Evolutionary conservation across 805 yeast species (phyloP).

Genomic region (Komagataella pseudopastoris): DNA sequence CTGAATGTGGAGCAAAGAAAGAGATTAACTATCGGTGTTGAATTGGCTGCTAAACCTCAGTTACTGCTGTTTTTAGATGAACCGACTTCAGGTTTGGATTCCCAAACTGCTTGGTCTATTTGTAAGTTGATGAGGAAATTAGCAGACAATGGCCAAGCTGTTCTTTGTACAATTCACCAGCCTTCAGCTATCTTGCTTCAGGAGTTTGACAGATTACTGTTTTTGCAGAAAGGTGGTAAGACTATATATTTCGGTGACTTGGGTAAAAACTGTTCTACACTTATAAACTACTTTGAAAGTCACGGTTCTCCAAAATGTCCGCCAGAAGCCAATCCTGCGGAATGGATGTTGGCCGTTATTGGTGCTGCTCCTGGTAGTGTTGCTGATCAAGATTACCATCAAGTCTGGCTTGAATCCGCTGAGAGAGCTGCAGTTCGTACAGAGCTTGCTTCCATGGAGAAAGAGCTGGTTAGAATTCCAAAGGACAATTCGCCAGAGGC

Average conservation of each 20-base stretch:
- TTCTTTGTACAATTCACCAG: slow-evolving; percentile 68
- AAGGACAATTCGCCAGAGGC: slow-evolving; percentile 17
- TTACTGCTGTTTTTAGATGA: slow-evolving; percentile 43
- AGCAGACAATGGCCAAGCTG: slow-evolving; percentile 40
- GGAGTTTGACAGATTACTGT: slow-evolving; percentile 65
- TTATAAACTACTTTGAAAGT: slow-evolving; percentile 53
- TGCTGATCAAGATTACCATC: slow-evolving; percentile 57
- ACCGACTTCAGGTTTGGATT: slow-evolving; percentile 48
- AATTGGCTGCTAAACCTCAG: slow-evolving; percentile 41
- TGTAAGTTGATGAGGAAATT: slow-evolving; percentile 36
- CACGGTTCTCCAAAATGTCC: slow-evolving; percentile 61
- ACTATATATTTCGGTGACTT: slow-evolving; percentile 68
- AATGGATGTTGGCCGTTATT: slow-evolving; percentile 83
- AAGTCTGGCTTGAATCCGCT: slow-evolving; percentile 63
- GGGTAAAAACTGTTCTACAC: slow-evolving; percentile 38
- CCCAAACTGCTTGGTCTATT: slow-evolving; percentile 49
- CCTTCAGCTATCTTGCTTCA: slow-evolving; percentile 72
- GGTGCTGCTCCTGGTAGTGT: slow-evolving; percentile 78
- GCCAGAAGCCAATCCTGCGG: slow-evolving; percentile 64
- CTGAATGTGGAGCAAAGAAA: slow-evolving; percentile 43
- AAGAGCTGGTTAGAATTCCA: slow-evolving; percentile 30
- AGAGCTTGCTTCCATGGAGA: slow-evolving; percentile 55
- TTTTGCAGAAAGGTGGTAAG: slow-evolving; percentile 57
- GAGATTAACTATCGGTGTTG: slow-evolving; percentile 42
- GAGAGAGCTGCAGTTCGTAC: slow-evolving; percentile 44